Base-by-base conservation (phyloP, 1,284 basidiomycete genomes). In the Rhodotorula sp. region DNA sequence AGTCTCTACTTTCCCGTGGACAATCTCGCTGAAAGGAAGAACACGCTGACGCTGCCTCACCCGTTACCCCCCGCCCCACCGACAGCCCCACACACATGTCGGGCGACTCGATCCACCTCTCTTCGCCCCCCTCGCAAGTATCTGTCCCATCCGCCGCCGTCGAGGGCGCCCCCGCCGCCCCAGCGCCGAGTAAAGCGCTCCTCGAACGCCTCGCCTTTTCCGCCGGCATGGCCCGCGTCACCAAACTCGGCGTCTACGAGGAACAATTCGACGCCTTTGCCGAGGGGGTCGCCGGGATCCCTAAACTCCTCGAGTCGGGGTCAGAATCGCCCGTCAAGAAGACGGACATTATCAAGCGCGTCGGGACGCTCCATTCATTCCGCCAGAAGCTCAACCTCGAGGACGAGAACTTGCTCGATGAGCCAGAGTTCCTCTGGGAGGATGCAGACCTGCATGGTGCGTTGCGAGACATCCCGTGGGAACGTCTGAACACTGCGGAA, bases 181-280 rank as follows among this genome's bases (percentile, higher is more conserved):
- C 68, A 10, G 54, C 54, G 14, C 74, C 70, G 15, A 62, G 64
- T 45, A 70, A 74, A 55, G 74, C 76, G 56, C 69, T 79, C 19
- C 69, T 76, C 31, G 77, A 76, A 10, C 71, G 78, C 18, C 66
- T 79, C 8, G 77, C 78, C 2, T 71, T 78, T 57, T 66, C 61
- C 12, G 70, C 73, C 19, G 78, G 77, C 7, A 74, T 79, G 65
- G 77, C 74, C 5, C 62, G 77, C 6, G 72, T 73, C 2, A 78
- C 76, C 7, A 79, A 79, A 68, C 72, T 79, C 38, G 78, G 73
- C 14, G 76, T 77, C 14, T 78, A 78, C 69, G 78, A 79, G 61
- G 74, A 77, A 62, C 66, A 70, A 55, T 74, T 79, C 16, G 78
- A 79, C 62, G 72, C 64, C 23, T 76, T 74, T 52, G 72, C 77